Conservation (phyloP, 257 asterid genomes). For the Nicotiana knightiana region DNA sequence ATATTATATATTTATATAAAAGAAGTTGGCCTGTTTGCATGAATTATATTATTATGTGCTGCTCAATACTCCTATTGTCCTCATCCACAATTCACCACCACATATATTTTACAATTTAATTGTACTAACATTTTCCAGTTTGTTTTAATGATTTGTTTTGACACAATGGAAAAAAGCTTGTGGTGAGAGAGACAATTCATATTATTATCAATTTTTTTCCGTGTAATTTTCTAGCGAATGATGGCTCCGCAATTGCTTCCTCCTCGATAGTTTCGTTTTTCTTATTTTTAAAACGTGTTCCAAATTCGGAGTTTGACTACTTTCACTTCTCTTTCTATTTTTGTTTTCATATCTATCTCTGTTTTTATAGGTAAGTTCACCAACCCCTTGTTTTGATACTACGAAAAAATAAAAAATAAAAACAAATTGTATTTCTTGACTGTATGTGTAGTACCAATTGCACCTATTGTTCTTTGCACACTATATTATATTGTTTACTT, state of each 20-base stretch:
- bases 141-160: not conserved
- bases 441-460: too few species aligned
- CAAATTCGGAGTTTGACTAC: too few species aligned
- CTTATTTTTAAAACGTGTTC: not conserved
- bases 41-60: not conserved
- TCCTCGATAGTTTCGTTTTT: not conserved
- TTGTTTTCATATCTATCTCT: too few species aligned
- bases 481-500: too few species aligned
- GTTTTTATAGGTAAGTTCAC: too few species aligned
- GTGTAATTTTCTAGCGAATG: rapidly evolving
- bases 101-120: not conserved
- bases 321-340: too few species aligned
- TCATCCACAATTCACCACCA: not conserved
- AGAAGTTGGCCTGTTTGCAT: not conserved
- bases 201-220: not conserved
- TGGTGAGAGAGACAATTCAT: not conserved
- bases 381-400: too few species aligned
- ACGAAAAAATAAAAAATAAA: too few species aligned
- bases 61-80: not conserved
- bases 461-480: too few species aligned
- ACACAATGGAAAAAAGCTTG: not conserved
- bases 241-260: not conserved
- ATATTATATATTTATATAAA: not conserved
- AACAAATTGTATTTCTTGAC: too few species aligned
- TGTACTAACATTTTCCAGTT: not conserved